Conservation (phyloP, 2,329 filamentous ascomycete species). For the Aspergillus sp. region DNA sequence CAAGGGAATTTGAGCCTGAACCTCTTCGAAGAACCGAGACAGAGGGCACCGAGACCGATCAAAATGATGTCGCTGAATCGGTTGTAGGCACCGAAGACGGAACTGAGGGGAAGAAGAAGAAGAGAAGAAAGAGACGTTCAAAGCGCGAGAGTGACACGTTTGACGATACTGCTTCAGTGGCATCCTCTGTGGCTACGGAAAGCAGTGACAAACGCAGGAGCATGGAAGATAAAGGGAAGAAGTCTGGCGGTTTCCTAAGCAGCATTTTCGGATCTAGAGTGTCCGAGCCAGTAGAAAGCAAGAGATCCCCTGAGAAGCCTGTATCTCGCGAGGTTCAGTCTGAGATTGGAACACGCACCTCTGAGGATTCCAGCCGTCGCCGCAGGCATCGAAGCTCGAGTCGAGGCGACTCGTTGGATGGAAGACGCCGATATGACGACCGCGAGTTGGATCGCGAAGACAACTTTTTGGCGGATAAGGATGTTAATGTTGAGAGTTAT, state of each 20-base stretch:
- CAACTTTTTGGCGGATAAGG: constrained; percentile 40
- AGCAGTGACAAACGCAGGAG: constrained; percentile 30
- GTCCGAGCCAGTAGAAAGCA: constrained; percentile 28
- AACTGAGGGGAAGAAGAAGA: constrained; percentile 26
- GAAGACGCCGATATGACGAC: constrained; percentile 38
- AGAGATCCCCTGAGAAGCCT: constrained; percentile 28
- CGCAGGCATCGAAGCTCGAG: constrained; percentile 41
- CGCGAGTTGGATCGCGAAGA: constrained; percentile 20
- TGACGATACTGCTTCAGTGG: constrained; percentile 39
- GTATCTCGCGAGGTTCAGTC: constrained; percentile 36
- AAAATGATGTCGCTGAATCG: constrained; percentile 14
- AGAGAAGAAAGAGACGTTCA: constrained; percentile 27
- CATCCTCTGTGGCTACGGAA: constrained; percentile 35
- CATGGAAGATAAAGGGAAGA: constrained; percentile 36
- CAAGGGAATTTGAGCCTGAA: constrained; percentile 17
- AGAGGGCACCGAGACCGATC: constrained; percentile 24
- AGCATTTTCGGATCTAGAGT: constrained; percentile 41
- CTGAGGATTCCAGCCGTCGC: constrained; percentile 43
- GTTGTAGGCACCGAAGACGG: constrained; percentile 12
- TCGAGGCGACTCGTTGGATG: constrained; percentile 43
- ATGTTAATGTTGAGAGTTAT: constrained; percentile 33
- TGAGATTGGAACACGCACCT: constrained; percentile 31
- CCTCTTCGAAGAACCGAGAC: constrained; percentile 8
- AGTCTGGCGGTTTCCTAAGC: constrained; percentile 34
- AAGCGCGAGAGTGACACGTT: constrained; percentile 29